These are phyloP conservation scores for Nitzschia sp. DNA, from an alignment of 108 stramenopile genomes.

Conservation along the genomic window DNA sequence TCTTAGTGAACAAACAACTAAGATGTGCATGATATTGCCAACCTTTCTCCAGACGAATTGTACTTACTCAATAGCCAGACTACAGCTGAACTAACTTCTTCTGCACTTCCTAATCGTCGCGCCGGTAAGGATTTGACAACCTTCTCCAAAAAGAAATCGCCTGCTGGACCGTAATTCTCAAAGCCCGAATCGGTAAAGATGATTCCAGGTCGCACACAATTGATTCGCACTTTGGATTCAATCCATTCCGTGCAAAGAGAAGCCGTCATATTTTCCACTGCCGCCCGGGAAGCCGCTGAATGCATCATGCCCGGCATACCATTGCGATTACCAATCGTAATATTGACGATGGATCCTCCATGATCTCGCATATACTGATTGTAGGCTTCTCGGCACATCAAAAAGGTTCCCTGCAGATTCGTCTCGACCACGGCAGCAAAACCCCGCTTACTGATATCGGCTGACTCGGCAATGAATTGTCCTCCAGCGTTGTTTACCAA, in stretches of 20 bases:
- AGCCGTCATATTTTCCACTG: constrained; percentile 86
- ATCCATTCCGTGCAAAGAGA: constrained; percentile 88
- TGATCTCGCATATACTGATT: constrained; percentile 79
- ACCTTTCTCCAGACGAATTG: not conserved
- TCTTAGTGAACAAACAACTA: not conserved
- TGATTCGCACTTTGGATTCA: constrained; percentile 73
- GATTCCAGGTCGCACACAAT: constrained; percentile 87
- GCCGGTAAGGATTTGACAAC: constrained; percentile 67
- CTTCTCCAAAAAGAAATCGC: constrained; percentile 60
- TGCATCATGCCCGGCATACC: constrained; percentile 88
- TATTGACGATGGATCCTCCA: constrained; percentile 85
- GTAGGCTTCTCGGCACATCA: constrained; percentile 74
- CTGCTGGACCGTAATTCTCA: constrained; percentile 78
- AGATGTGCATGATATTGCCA: not conserved
- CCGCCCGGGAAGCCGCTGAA: constrained; percentile 79
- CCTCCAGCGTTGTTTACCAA: constrained; percentile 89
- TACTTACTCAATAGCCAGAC: constrained; percentile 55
- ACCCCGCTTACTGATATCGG: constrained; percentile 64
- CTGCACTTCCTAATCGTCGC: constrained; percentile 62
- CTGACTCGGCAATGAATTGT: constrained; percentile 71
- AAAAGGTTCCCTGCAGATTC: constrained; percentile 81
- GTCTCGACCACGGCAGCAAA: constrained; percentile 82
- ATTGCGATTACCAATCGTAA: constrained; percentile 84
- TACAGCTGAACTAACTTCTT: constrained; percentile 75
- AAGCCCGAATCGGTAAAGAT: constrained; percentile 84